Evolutionary conservation across 1,284 basidiomycete species (phyloP), one percentile per base, ranked within the genome.

Genomic region (Phlebopus sp.): DNA sequence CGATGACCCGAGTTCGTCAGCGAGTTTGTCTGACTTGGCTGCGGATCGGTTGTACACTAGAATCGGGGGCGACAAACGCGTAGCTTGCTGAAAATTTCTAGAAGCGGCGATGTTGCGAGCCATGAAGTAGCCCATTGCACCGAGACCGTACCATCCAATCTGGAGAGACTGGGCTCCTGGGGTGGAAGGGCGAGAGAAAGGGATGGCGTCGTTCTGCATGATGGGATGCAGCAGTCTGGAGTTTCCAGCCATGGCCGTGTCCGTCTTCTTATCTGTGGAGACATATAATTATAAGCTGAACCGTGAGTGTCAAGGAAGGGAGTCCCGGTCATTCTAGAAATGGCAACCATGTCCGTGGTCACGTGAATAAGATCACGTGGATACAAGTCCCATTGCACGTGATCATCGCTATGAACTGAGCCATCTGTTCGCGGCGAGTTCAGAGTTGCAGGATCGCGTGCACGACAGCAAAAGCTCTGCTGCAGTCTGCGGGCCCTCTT

Each of bases 111-210:
- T 73, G 65, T 92, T 92, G 38, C 76, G 73, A 15, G 85, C 84
- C 86, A 92, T 92, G 35, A 72, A 52, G 55, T 71, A 69, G 36
- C 89, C 89, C 82, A 92, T 90, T 9, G 77, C 72, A 5, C 85
- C 83, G 9, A 87, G 68, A 2, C 85, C 84, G 50, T 79, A 75
- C 60, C 83, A 86, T 18, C 84, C 86, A 50, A 88, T 66, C 47
- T 71, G 71, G 39, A 67, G 54, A 10, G 66, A 60, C 40, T 67
- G 58, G 11, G 56, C 59, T 3, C 65, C 63, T 2, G 80, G 80
- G 1, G 79, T 78, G 2, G 69, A 53, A 1, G 80, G 81, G 17
- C 80, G 73, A 21, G 84, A 86, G 69, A 78, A 86, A 1, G 84
- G 84, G 3, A 82, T 57, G 23, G 57, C 50, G 51, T 38, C 44